Evolutionary conservation across 2,329 filamentous ascomycete species (phyloP).

Genomic region (Torrubiellomyces zombiae): DNA sequence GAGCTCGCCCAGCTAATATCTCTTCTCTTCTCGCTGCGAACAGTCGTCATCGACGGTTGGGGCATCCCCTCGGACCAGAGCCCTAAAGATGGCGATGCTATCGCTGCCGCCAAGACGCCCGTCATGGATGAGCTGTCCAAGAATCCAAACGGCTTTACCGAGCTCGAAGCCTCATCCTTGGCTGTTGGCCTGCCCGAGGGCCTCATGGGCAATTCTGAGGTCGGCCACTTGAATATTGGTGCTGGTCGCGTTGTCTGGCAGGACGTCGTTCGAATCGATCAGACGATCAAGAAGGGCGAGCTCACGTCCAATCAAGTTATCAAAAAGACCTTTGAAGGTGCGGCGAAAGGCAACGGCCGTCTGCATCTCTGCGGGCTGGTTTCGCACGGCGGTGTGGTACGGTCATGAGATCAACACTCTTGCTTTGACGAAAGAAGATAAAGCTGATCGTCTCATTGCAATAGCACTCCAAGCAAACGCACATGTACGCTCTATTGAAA

Average conservation of each 20-base stretch:
- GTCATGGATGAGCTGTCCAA: constrained; percentile 86
- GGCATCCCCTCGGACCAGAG: constrained; percentile 69
- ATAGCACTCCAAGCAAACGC: constrained; percentile 83
- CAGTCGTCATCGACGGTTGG: constrained; percentile 99
- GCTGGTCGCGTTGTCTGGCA: constrained; percentile 97
- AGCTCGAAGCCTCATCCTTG: constrained; percentile 89
- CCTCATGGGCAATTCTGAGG: constrained; percentile 97
- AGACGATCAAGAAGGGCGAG: constrained; percentile 73
- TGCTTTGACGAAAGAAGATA: too few species aligned
- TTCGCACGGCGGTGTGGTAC: constrained; percentile 80
- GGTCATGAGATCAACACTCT: too few species aligned
- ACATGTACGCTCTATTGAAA: constrained; percentile 73
- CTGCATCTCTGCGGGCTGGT: constrained; percentile 85
- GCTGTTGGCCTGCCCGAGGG: constrained; percentile 93
- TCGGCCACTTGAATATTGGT: constrained; percentile 96
- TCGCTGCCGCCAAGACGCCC: constrained; percentile 81
- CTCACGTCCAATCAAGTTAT: constrained; percentile 63
- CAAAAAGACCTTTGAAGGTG: constrained; percentile 57
- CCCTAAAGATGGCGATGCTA: constrained; percentile 82
- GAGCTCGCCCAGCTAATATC: constrained; percentile 44
- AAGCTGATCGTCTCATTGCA: too few species aligned
- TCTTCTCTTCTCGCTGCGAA: constrained; percentile 28
- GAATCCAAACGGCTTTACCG: constrained; percentile 68
- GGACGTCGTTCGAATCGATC: constrained; percentile 91
- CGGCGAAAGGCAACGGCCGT: constrained; percentile 77